Conservation (phyloP, 805 yeast species). For the Yamadazyma olivae region DNA sequence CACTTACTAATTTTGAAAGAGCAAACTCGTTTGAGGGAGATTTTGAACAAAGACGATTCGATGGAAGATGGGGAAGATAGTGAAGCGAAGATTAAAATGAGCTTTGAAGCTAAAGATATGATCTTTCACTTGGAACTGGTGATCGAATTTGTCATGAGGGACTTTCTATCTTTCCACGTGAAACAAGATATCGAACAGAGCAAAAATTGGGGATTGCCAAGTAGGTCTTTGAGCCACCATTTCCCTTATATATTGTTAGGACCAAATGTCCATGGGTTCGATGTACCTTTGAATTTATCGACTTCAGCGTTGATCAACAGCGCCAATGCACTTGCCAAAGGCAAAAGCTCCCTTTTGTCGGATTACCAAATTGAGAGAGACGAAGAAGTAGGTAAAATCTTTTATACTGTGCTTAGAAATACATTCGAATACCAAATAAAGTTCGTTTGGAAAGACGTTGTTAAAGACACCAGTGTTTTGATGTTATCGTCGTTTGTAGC, state of each 20-base stretch:
- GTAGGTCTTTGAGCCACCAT: conserved; percentile 10
- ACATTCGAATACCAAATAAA: conserved; percentile 6
- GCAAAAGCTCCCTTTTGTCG: neutral
- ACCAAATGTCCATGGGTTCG: conserved; percentile 13
- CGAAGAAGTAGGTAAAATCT: conserved; percentile 14
- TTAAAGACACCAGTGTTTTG: neutral
- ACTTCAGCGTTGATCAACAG: conserved; percentile 11
- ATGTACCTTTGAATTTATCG: conserved; percentile 9
- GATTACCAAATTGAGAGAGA: conserved; percentile 10
- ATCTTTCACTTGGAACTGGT: conserved; percentile 17
- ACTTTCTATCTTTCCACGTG: conserved; percentile 14
- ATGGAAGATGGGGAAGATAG: neutral
- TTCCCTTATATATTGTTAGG: conserved; percentile 19
- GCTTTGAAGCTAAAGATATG: conserved; percentile 13
- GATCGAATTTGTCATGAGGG: conserved; percentile 12
- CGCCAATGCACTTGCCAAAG: conserved; percentile 1
- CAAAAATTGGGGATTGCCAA: conserved; percentile 10
- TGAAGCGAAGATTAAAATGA: neutral
- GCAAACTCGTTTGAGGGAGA: conserved; percentile 3
- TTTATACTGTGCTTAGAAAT: conserved; percentile 16
- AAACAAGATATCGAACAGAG: conserved; percentile 12
- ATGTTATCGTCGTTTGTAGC: conserved; percentile 11
- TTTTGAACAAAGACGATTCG: conserved; percentile 1
- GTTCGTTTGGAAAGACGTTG: neutral
- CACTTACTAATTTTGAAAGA: conserved; percentile 18